These are phyloP conservation scores for Suillus decipiens DNA, from an alignment of 768 basidiomycete species.

Conservation along the genomic window DNA sequence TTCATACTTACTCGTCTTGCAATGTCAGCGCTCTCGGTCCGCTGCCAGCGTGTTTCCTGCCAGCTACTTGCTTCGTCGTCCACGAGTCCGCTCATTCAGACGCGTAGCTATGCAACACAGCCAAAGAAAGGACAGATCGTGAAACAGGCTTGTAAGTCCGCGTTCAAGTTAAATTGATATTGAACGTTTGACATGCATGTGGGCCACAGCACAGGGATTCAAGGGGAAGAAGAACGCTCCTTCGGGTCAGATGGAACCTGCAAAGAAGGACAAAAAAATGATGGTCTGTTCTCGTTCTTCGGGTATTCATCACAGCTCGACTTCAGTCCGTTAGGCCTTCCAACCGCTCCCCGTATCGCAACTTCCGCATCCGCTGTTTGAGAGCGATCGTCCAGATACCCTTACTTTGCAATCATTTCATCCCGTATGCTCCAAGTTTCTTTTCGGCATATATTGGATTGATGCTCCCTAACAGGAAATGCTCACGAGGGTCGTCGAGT, in stretches of 20 bases:
- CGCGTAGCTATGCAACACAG: constrained; percentile 10
- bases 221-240: neutral
- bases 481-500: constrained; percentile 38
- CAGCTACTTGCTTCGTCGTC: neutral
- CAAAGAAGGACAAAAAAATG: constrained; percentile 9
- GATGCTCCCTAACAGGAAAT: constrained; percentile 30
- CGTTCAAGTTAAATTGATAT: neutral
- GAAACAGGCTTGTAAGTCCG: constrained; percentile 8
- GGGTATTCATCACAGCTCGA: neutral
- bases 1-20: constrained; percentile 1
- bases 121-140: constrained; percentile 8
- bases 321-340: constrained; percentile 38
- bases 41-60: neutral
- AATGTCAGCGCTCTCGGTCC: constrained; percentile 1
- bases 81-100: constrained; percentile 2
- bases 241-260: neutral
- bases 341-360: constrained; percentile 40
- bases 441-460: constrained; percentile 5
- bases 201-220: constrained; percentile 3
- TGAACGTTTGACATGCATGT: neutral
- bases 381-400: constrained; percentile 35
- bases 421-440: constrained; percentile 36
- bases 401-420: constrained; percentile 44
- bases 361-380: constrained; percentile 44
- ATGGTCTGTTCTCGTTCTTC: constrained; percentile 4